phyloP scores from a whole-genome alignment of 1,139 yeast genomes.

The Suhomyces bokatorum region DNA sequence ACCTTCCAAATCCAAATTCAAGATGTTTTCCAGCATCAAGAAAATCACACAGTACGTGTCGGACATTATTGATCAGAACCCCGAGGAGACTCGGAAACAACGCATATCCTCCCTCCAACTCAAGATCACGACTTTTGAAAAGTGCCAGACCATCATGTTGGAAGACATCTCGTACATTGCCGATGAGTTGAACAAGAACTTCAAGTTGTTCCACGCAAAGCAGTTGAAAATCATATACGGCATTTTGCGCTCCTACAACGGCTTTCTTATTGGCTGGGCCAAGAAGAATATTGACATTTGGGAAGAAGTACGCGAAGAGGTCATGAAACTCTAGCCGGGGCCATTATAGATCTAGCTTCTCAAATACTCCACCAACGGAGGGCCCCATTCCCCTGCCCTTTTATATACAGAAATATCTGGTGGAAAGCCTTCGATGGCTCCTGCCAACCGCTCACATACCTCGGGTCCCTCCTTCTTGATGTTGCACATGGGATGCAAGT shows the following conservation, averaged over 20 bases:
- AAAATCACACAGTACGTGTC: conserved; percentile 64
- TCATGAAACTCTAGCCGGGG: conserved; percentile 21
- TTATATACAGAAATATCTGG: conserved; percentile 41
- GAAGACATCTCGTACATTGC: conserved; percentile 57
- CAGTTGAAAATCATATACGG: conserved; percentile 48
- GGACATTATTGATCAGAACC: conserved; percentile 71
- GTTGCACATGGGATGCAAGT: conserved; percentile 57
- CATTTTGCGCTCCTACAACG: conserved; percentile 52
- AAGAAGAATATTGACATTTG: conserved; percentile 68
- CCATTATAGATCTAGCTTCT: background rate
- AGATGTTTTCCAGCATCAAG: conserved; percentile 34
- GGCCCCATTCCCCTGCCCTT: conserved; percentile 43
- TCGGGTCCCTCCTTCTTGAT: conserved; percentile 55
- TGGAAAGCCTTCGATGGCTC: conserved; percentile 43
- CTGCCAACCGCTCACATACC: conserved; percentile 39
- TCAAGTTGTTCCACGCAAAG: conserved; percentile 49
- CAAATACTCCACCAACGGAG: conserved; percentile 35
- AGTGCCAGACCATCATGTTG: conserved; percentile 58
- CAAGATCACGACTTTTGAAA: conserved; percentile 55
- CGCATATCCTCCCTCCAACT: conserved; percentile 51
- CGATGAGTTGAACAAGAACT: conserved; percentile 50
- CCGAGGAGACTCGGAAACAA: conserved; percentile 63
- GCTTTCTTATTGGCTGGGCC: conserved; percentile 68
- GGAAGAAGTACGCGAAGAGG: conserved; percentile 62
- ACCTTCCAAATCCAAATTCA: conserved; percentile 19